A percentile compares a stretch with the other conserved stretches of the same genome.
Evolutionary conservation across 345 rosid species (phyloP).

Genomic region (Brassica cretica): DNA sequence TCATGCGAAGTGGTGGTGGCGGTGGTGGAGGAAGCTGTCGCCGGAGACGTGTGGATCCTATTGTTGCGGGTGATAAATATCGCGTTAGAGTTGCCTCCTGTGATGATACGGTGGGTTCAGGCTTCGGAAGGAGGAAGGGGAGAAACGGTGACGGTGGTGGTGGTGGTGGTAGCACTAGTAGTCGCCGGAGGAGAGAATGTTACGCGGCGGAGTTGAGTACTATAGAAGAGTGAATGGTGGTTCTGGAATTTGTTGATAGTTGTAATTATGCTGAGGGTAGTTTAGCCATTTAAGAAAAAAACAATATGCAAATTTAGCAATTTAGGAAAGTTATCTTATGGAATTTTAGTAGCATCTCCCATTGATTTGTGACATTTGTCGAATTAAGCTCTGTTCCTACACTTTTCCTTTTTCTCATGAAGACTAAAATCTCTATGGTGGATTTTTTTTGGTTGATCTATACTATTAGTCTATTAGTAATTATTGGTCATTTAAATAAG

Average conservation of each 20-base stretch:
- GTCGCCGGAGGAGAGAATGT: conserved; percentile 46
- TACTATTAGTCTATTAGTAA: background rate
- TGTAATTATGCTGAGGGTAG: conserved; percentile 20
- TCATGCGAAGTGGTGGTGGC: conserved; percentile 36
- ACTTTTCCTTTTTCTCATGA: background rate
- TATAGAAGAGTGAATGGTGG: conserved; percentile 57
- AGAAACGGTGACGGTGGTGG: conserved; percentile 34
- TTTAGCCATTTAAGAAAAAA: conserved; percentile 22
- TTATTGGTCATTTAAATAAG: too few species aligned
- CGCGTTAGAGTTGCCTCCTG: conserved; percentile 25
- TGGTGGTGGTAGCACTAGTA: conserved; percentile 25
- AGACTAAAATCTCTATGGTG: background rate
- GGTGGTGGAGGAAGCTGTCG: conserved; percentile 18
- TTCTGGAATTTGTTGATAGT: conserved; percentile 34
- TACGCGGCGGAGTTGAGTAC: conserved; percentile 63
- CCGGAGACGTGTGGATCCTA: conserved; percentile 35
- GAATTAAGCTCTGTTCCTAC: conserved; percentile 51
- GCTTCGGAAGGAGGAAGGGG: conserved; percentile 21
- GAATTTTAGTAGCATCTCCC: background rate
- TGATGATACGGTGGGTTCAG: conserved; percentile 32
- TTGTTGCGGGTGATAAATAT: conserved; percentile 34
- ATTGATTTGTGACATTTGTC: conserved; percentile 14
- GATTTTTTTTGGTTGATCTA: background rate
- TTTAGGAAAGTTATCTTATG: conserved; percentile 20
- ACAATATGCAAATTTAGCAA: conserved; percentile 31